Percentiles rank a stretch among this genome's conserved stretches.
Evolutionary conservation across 2,329 filamentous ascomycete genomes (phyloP).

Genomic region (Dactylella cylindrospora): DNA sequence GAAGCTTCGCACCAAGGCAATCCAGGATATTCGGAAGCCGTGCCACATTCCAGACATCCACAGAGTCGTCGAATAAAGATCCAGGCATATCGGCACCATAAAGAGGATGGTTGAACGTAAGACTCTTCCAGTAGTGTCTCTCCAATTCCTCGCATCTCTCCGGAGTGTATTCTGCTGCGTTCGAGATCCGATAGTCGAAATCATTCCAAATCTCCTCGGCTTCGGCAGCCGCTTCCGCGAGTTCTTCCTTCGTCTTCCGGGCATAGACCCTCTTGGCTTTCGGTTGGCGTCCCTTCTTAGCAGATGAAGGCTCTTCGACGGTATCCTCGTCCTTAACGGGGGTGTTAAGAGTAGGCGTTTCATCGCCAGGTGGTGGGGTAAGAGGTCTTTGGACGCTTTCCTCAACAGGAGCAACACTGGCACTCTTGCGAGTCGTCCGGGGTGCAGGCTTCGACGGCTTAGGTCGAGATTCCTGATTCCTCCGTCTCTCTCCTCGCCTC

Average conservation of each 20-base stretch:
- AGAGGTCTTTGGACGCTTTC: conserved; percentile 56
- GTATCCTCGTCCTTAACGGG: conserved; percentile 33
- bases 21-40: conserved; percentile 92
- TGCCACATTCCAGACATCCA: conserved; percentile 87
- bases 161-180: conserved; percentile 79
- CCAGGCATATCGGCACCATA: conserved; percentile 97
- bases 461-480: conserved; percentile 51
- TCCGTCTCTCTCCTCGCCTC: conserved; percentile 76
- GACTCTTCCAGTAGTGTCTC: conserved; percentile 92
- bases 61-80: conserved; percentile 85
- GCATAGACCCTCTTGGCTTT: conserved; percentile 45
- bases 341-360: conserved; percentile 50
- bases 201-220: conserved; percentile 69
- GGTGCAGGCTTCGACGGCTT: conserved; percentile 40
- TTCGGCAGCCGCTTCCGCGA: conserved; percentile 37
- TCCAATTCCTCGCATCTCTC: conserved; percentile 95
- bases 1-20: conserved; percentile 90
- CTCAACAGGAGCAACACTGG: conserved; percentile 52
- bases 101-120: conserved; percentile 90
- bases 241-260: conserved; percentile 46
- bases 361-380: conserved; percentile 53
- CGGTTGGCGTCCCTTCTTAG: conserved; percentile 31
- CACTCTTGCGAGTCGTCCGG: conserved; percentile 48
- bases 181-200: conserved; percentile 85
- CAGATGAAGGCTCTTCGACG: conserved; percentile 11